phyloP scores from a whole-genome alignment of 75 land plant genomes.

The Pinus tabuliformis region DNA sequence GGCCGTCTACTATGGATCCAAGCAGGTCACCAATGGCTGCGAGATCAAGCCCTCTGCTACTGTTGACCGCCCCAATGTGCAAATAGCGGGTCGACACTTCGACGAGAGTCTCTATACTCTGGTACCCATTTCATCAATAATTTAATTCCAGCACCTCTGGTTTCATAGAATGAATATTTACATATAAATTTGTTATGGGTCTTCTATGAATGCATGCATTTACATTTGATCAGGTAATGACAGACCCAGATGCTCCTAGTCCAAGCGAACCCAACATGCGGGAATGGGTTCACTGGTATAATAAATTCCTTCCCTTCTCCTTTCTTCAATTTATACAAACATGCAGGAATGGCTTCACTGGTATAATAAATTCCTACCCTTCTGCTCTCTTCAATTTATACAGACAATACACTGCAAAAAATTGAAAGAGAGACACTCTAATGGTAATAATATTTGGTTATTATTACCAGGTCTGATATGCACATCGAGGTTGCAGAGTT shows the following conservation, averaged over 20 bases:
- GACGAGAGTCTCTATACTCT: conserved; percentile 51
- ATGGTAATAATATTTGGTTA: too few species aligned
- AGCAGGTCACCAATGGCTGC: conserved; percentile 74
- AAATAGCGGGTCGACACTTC: conserved; percentile 30
- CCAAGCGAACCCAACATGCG: conserved; percentile 79
- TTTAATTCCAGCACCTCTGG: background rate
- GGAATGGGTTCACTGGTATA: conserved; percentile 79
- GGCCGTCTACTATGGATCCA: conserved; percentile 44
- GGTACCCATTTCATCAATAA: conserved; percentile 18
- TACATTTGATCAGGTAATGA: conserved; percentile 51
- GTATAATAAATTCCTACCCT: conserved; percentile 15
- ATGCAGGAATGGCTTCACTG: conserved; percentile 81
- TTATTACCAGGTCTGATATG: too few species aligned
- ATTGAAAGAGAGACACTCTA: too few species aligned
- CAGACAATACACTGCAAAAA: too few species aligned
- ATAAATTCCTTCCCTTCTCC: too few species aligned
- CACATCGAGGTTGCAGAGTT: too few species aligned
- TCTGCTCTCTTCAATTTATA: background rate
- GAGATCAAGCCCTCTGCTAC: conserved; percentile 62
- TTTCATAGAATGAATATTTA: background rate
- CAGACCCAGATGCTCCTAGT: conserved; percentile 84
- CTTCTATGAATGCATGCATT: background rate
- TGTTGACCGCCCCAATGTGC: conserved; percentile 38
- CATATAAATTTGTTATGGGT: background rate
- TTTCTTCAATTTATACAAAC: background rate